Evolutionary conservation across 2,329 filamentous ascomycete species (phyloP).

Genomic region (Nothopassalora personata): DNA sequence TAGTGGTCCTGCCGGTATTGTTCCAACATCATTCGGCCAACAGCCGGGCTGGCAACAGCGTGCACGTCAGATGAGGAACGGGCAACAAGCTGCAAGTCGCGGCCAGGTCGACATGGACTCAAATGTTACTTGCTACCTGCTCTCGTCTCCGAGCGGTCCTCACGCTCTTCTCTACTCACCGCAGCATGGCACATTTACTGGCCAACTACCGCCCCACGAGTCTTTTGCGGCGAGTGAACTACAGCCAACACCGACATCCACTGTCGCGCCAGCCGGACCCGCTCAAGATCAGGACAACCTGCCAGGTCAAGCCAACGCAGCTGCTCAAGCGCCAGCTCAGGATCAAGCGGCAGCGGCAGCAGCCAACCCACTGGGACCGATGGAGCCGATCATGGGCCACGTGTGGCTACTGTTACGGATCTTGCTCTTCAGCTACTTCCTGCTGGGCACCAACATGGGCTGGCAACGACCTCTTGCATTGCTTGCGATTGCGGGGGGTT

Average conservation of each 20-base stretch:
- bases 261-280: neutral
- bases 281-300: slow-evolving; percentile 2
- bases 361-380: slow-evolving; percentile 12
- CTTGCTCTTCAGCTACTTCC: slow-evolving; percentile 55
- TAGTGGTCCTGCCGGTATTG: neutral
- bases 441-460: slow-evolving; percentile 45
- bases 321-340: slow-evolving; percentile 17
- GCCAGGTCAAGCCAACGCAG: slow-evolving; percentile 11
- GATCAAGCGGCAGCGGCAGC: slow-evolving; percentile 12
- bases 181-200: slow-evolving; percentile 29
- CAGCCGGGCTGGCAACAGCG: slow-evolving; percentile 10
- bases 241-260: slow-evolving; percentile 15
- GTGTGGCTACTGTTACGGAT: slow-evolving; percentile 56
- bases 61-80: slow-evolving; percentile 11
- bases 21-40: neutral
- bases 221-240: neutral
- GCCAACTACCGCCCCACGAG: slow-evolving; percentile 1
- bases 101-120: slow-evolving; percentile 9
- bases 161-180: slow-evolving; percentile 42
- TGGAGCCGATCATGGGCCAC: slow-evolving; percentile 38
- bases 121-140: slow-evolving; percentile 36
- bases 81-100: slow-evolving; percentile 16
- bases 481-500: slow-evolving; percentile 35
- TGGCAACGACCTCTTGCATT: slow-evolving; percentile 41
- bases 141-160: slow-evolving; percentile 43